Evolutionary conservation across 495 filamentous ascomycete genomes (phyloP).

Genomic region (Talaromyces wortmannii): DNA sequence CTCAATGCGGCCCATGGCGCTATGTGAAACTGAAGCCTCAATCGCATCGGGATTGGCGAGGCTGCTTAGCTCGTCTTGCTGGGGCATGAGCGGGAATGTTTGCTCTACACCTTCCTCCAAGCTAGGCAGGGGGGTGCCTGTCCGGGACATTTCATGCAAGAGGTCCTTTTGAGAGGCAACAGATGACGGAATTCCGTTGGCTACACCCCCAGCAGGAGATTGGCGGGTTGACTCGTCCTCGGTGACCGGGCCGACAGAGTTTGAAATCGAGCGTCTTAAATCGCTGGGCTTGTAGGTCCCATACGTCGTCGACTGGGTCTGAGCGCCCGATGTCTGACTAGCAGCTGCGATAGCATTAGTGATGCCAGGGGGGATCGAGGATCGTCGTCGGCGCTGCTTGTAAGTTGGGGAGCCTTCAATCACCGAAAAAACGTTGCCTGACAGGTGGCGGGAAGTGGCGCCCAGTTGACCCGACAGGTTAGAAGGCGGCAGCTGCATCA

Average conservation of each 20-base stretch:
- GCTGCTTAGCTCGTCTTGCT: slow-evolving; percentile 57
- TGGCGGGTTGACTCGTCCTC: slow-evolving; percentile 69
- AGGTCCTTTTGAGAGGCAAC: slow-evolving; percentile 70
- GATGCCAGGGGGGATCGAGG: slow-evolving; percentile 76
- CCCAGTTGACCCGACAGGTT: slow-evolving; percentile 75
- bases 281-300: slow-evolving; percentile 74
- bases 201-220: slow-evolving; percentile 57
- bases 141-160: slow-evolving; percentile 74
- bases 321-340: slow-evolving; percentile 27
- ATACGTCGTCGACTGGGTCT: slow-evolving; percentile 33
- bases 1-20: slow-evolving; percentile 52
- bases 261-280: slow-evolving; percentile 84
- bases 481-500: slow-evolving; percentile 88
- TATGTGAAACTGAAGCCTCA: slow-evolving; percentile 51
- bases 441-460: slow-evolving; percentile 58
- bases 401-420: slow-evolving; percentile 98
- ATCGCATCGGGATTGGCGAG: slow-evolving; percentile 58
- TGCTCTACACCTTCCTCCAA: slow-evolving; percentile 73
- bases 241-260: slow-evolving; percentile 73
- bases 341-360: slow-evolving; percentile 53
- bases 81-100: slow-evolving; percentile 53
- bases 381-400: slow-evolving; percentile 90
- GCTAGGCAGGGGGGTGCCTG: slow-evolving; percentile 77
- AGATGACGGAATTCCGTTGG: slow-evolving; percentile 44
- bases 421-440: slow-evolving; percentile 84